Evolutionary conservation across 129 eudicot species (phyloP).

Genomic region (Sambucus nigra): DNA sequence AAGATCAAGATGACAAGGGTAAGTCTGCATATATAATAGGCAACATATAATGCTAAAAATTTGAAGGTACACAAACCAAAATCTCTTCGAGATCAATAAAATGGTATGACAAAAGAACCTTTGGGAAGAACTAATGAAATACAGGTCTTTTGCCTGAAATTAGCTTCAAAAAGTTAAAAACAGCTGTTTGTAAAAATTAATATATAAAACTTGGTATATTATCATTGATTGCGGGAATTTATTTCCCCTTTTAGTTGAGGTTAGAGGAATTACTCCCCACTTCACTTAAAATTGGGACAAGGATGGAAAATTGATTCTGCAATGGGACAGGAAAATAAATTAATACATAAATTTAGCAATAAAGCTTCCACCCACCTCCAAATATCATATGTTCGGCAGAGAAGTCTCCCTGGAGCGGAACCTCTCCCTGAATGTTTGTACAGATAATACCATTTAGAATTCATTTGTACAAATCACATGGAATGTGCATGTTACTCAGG

Average conservation of each 20-base stretch:
- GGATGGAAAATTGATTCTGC: too few species aligned
- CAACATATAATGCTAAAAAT: conserved; percentile 3
- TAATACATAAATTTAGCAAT: neutral
- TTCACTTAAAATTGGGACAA: too few species aligned
- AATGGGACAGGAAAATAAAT: neutral
- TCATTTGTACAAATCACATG: conserved; percentile 5
- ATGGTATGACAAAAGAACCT: neutral
- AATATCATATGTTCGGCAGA: conserved; percentile 99
- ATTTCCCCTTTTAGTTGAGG: too few species aligned
- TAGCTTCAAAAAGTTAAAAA: too few species aligned
- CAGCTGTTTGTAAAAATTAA: too few species aligned
- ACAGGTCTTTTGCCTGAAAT: too few species aligned
- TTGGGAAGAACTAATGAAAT: conserved; percentile 1
- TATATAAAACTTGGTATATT: too few species aligned
- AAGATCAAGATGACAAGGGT: neutral
- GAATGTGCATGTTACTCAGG: conserved; percentile 1
- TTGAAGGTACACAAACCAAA: neutral
- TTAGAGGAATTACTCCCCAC: too few species aligned
- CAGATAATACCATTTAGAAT: conserved; percentile 4
- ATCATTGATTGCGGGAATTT: too few species aligned
- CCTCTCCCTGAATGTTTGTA: conserved; percentile 55
- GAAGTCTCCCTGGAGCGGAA: conserved; percentile 96
- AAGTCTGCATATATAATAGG: neutral
- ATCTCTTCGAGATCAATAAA: neutral
- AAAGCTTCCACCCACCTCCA: conserved; percentile 63